Percentiles rank a stretch among this genome's conserved stretches.
Conservation (phyloP, 2,329 filamentous ascomycete genomes). For the Microcera coccophila region DNA sequence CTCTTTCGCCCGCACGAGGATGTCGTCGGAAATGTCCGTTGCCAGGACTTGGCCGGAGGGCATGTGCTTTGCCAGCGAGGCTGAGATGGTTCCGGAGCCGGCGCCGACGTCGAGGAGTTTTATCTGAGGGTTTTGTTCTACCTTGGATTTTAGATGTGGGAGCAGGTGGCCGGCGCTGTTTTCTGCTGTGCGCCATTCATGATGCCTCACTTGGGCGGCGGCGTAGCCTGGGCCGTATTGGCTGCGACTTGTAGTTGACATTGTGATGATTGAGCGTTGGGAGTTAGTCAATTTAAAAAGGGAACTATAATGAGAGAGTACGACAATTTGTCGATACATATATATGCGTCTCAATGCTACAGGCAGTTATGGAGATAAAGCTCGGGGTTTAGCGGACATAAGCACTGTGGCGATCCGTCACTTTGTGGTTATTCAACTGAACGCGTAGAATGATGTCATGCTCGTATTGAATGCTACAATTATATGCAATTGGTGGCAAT, state of each 20-base stretch:
- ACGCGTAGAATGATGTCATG: too few species aligned
- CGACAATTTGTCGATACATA: too few species aligned
- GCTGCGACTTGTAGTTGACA: constrained; percentile 16
- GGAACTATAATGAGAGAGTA: too few species aligned
- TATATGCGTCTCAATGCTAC: not conserved
- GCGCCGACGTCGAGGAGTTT: constrained; percentile 47
- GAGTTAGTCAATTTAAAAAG: too few species aligned
- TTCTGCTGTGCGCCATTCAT: constrained; percentile 40
- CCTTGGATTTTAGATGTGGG: constrained; percentile 32
- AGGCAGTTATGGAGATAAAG: not conserved
- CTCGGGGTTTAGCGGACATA: not conserved
- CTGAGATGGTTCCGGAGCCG: constrained; percentile 48
- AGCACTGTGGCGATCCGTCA: not conserved
- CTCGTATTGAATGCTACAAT: too few species aligned
- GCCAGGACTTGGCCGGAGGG: constrained; percentile 35
- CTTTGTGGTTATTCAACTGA: not conserved
- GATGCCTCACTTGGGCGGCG: constrained; percentile 26
- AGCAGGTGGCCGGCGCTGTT: constrained; percentile 43
- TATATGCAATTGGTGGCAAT: too few species aligned
- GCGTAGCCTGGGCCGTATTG: constrained; percentile 26
- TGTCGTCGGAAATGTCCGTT: constrained; percentile 31
- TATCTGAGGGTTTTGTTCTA: constrained; percentile 28
- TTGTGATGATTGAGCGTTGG: not conserved
- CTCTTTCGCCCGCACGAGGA: constrained; percentile 25
- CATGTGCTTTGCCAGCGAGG: constrained; percentile 38